These are phyloP conservation scores for Tardiomyces blankii DNA, from an alignment of 1,139 yeast species.

Conservation along the genomic window DNA sequence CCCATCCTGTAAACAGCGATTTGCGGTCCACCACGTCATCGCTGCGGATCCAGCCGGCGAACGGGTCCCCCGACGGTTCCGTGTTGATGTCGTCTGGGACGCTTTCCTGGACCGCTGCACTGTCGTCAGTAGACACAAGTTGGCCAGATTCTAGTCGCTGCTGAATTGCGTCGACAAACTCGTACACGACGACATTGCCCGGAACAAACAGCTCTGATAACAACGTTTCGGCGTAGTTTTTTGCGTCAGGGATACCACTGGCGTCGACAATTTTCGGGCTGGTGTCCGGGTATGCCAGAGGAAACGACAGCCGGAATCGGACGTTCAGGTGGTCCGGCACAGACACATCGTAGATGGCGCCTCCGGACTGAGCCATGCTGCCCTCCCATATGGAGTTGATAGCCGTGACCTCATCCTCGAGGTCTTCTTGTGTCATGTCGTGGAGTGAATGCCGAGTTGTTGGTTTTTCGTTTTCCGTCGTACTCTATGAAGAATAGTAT, in stretches of 20 bases:
- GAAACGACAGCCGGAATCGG: constrained; percentile 55
- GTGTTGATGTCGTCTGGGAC: neutral
- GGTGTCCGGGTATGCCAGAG: constrained; percentile 52
- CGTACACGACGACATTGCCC: constrained; percentile 74
- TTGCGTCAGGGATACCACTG: constrained; percentile 30
- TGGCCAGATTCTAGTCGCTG: constrained; percentile 8
- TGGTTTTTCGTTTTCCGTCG: no score
- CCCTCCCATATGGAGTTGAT: constrained; percentile 86
- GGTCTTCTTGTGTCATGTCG: constrained; percentile 31
- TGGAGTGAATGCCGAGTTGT: no score
- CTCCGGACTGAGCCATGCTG: constrained; percentile 31
- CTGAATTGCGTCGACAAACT: constrained; percentile 51
- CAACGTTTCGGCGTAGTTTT: constrained; percentile 33
- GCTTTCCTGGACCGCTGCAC: neutral
- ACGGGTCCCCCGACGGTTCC: constrained; percentile 28
- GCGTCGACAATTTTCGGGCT: constrained; percentile 37
- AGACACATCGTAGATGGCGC: constrained; percentile 36
- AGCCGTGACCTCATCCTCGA: constrained; percentile 70
- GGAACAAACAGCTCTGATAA: constrained; percentile 37
- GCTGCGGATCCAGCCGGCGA: constrained; percentile 64
- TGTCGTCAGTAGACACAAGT: neutral
- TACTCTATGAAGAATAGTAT: no score
- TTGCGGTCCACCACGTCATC: constrained; percentile 75
- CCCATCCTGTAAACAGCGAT: constrained; percentile 76
- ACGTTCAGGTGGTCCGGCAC: constrained; percentile 53